Evolutionary conservation across 2,329 filamentous ascomycete species (phyloP), one percentile per base, ranked within the genome.

Genomic region (Truncatella angustata): DNA sequence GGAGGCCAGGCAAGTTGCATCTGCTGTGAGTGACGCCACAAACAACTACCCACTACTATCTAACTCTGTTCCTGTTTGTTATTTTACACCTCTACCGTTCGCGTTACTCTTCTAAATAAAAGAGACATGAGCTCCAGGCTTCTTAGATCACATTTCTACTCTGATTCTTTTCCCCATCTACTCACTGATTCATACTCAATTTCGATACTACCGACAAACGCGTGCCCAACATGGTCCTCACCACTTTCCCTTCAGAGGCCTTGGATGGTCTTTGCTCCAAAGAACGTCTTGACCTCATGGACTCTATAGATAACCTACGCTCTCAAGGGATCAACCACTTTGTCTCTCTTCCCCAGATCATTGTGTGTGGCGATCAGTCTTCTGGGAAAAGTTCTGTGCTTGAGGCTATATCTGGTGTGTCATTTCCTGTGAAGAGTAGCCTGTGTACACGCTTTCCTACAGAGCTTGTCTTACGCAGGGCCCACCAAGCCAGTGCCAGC

Each of bases 371-470:
- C 3, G 78, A 85, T 52, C 82, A 86, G 57, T 84, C 78, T 0
- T 77, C 78, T 1, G 84, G 84, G 3, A 88, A 88, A 63, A 85
- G 80, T 51, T 86, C 82, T 0, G 81, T 86, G 0, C 74, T 88
- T 0, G 82, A 87, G 58, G 84, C 82, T 1, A 81, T 88, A 35
- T 84, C 84, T 0, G 76, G 80, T 3, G 73, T 87, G 2, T 73
- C 75, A 0, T 87, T 88, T 55, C 83, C 83, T 0, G 69, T 73
- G 7, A 80, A 82, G 21, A 78, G 80, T 49, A 79, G 75, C 34
- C 61, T 85, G 0, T 87, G 83, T 63, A 87, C 84, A 0, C 73
- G 80, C 0, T 87, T 87, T 54, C 77, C 83, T 0, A 87, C 82
- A 0, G 81, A 87, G 62, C 67, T 87, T 18, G 72, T 84, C 11